Conservation (phyloP, 2,329 filamentous ascomycete genomes). For the Fusarium dimerum region DNA sequence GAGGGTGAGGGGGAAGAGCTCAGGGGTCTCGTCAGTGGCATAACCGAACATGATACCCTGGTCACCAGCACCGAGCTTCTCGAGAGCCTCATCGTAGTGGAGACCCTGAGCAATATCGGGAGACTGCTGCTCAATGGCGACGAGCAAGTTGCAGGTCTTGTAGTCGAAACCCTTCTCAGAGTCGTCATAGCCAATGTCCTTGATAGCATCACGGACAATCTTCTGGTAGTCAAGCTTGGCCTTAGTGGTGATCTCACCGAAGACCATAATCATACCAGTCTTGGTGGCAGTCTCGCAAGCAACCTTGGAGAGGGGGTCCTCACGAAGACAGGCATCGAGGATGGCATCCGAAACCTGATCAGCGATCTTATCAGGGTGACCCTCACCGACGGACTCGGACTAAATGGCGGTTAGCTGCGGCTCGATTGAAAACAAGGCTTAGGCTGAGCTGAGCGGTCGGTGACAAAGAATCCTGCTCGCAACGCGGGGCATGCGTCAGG, state of each 20-base stretch:
- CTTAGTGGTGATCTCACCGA: slow-evolving; percentile 98
- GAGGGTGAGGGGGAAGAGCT: slow-evolving; percentile 92
- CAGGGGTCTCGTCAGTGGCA: slow-evolving; percentile 97
- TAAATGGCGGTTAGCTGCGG: slow-evolving; percentile 36
- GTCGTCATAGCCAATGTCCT: slow-evolving; percentile 98
- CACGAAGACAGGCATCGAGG: slow-evolving; percentile 93
- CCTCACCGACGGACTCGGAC: slow-evolving; percentile 88
- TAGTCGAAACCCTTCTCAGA: slow-evolving; percentile 99
- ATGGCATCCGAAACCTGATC: slow-evolving; percentile 98
- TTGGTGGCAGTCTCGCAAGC: slow-evolving; percentile 99
- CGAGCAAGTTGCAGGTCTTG: slow-evolving; percentile 98
- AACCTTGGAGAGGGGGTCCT: slow-evolving; percentile 97
- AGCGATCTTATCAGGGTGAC: slow-evolving; percentile 95
- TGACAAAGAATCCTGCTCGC: background rate
- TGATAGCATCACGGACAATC: slow-evolving; percentile 90
- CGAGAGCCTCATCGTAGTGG: slow-evolving; percentile 94
- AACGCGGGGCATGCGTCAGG: background rate
- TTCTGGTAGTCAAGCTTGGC: slow-evolving; percentile 96
- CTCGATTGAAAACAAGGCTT: slow-evolving; percentile 1
- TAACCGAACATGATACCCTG: slow-evolving; percentile 99
- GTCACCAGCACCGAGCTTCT: slow-evolving; percentile 98
- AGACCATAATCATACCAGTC: slow-evolving; percentile 99
- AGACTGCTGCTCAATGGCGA: slow-evolving; percentile 99
- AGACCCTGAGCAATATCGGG: slow-evolving; percentile 99
- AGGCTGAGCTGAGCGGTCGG: slow-evolving; percentile 2